phyloP scores from a whole-genome alignment of 768 basidiomycete genomes.

The Pleurotus sapidus region DNA sequence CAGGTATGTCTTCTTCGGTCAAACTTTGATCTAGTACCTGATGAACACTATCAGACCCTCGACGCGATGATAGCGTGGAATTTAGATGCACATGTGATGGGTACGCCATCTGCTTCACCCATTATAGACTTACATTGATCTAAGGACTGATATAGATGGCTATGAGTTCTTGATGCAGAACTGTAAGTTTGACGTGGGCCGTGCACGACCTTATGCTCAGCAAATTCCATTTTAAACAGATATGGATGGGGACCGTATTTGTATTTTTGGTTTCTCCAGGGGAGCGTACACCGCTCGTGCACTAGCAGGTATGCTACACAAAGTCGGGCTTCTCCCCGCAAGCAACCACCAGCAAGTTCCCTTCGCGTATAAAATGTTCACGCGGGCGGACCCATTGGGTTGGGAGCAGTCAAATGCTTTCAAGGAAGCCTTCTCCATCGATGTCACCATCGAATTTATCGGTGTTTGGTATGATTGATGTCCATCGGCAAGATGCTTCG shows the following conservation, averaged over 20 bases:
- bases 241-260: constrained; percentile 53
- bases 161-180: constrained; percentile 30
- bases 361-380: constrained; percentile 64
- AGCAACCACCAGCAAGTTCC: constrained; percentile 55
- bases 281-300: constrained; percentile 63
- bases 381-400: constrained; percentile 43
- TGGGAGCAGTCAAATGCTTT: constrained; percentile 50
- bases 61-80: constrained; percentile 51
- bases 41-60: constrained; percentile 27
- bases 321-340: constrained; percentile 45
- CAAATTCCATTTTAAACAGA: constrained; percentile 24
- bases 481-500: not conserved
- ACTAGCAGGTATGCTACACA: constrained; percentile 51
- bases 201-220: constrained; percentile 17
- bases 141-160: not conserved
- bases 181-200: constrained; percentile 60
- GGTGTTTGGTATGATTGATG: constrained; percentile 45
- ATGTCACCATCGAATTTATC: constrained; percentile 55
- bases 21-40: not conserved
- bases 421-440: constrained; percentile 52
- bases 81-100: constrained; percentile 46
- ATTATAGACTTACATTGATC: not conserved
- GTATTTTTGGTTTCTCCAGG: constrained; percentile 67
- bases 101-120: constrained; percentile 20
- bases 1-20: constrained; percentile 25